Percentiles rank a stretch among this genome's conserved stretches.
phyloP scores from a whole-genome alignment of 345 rosid genomes.

The Rhodomyrtus tomentosa region DNA sequence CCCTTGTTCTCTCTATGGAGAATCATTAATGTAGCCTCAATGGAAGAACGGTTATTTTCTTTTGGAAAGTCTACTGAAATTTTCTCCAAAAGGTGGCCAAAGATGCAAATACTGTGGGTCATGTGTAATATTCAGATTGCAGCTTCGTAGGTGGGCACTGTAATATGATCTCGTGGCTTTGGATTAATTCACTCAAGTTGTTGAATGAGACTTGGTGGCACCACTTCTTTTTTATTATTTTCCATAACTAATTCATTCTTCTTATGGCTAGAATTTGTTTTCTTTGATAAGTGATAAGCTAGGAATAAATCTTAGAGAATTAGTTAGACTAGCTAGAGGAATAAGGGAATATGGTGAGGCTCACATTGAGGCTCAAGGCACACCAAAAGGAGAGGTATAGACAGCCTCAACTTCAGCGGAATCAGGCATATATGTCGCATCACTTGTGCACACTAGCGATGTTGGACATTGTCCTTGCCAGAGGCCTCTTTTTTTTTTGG shows the following conservation, averaged over 20 bases:
- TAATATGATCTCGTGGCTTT: background rate
- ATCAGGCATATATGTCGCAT: background rate
- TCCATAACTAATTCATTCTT: background rate
- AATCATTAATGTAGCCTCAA: background rate
- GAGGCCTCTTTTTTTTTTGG: background rate
- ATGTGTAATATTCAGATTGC: background rate
- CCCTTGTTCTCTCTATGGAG: background rate
- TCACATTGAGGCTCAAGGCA: background rate
- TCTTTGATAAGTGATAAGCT: background rate
- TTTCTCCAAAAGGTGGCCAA: background rate
- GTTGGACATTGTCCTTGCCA: background rate
- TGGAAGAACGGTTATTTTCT: background rate
- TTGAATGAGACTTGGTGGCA: background rate
- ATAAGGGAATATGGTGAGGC: background rate
- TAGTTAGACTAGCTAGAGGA: background rate
- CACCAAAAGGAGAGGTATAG: background rate
- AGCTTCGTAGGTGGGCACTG: background rate
- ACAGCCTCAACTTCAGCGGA: background rate
- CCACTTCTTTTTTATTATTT: background rate
- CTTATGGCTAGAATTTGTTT: background rate
- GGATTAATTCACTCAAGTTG: background rate
- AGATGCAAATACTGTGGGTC: background rate
- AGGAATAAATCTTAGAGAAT: background rate
- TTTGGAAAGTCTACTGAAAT: background rate
- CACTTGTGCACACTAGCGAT: background rate